Percentiles rank a stretch among this genome's conserved stretches.
Conservation (phyloP, 2,329 filamentous ascomycete species). For the Alternaria dauci region DNA sequence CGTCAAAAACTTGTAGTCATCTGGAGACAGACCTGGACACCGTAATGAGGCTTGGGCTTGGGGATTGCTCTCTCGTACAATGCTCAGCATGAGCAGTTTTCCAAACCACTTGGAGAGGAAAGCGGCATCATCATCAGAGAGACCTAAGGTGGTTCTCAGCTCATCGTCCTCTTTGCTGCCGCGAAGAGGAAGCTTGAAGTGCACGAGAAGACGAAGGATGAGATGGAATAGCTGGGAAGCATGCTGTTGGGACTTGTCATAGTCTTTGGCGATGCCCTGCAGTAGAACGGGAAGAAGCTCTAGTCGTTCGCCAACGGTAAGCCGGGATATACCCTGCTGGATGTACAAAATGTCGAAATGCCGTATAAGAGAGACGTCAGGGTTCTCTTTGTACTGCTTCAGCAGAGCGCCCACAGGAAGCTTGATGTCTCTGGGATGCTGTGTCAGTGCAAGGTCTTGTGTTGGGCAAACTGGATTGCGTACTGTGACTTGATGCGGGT, state of each 20-base stretch:
- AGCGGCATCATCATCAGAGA: conserved; percentile 74
- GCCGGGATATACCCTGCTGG: conserved; percentile 77
- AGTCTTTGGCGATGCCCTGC: conserved; percentile 69
- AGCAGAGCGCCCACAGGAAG: conserved; percentile 85
- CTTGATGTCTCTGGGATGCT: conserved; percentile 63
- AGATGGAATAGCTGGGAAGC: conserved; percentile 80
- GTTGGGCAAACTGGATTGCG: conserved; percentile 23
- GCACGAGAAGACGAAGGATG: conserved; percentile 76
- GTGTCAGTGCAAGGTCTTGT: conserved; percentile 19
- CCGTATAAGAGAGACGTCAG: conserved; percentile 74
- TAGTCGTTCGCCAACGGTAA: conserved; percentile 69
- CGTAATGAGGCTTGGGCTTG: conserved; percentile 52
- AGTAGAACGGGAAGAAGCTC: conserved; percentile 76
- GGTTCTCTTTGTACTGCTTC: conserved; percentile 85
- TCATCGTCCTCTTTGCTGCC: conserved; percentile 79
- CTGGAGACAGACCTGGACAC: conserved; percentile 69
- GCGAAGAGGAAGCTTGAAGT: conserved; percentile 74
- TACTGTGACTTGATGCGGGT: conserved; percentile 67
- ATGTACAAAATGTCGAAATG: conserved; percentile 91
- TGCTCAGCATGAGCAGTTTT: conserved; percentile 74
- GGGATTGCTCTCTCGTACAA: conserved; percentile 45
- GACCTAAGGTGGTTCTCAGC: conserved; percentile 70
- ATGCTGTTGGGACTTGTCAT: conserved; percentile 63
- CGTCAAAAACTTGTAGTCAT: conserved; percentile 74
- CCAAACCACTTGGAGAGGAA: conserved; percentile 80